Base-by-base conservation (phyloP, 1,284 basidiomycete species). In the Ceratobasidium theobromae region DNA sequence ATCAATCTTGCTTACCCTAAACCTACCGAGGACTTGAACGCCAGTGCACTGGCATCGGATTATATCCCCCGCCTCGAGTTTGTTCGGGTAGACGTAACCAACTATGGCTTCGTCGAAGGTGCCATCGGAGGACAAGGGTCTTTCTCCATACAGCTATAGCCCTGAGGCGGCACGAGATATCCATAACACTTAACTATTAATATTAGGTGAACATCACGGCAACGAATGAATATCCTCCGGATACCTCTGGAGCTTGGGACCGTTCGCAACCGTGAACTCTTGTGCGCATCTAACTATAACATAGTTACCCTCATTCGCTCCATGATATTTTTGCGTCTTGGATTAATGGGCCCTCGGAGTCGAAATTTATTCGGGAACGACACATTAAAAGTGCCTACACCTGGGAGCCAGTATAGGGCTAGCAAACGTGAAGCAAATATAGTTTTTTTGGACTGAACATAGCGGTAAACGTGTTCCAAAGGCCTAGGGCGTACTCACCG, bases 191-290 rank as follows among this genome's bases (percentile, higher is more conserved):
- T 16, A 97, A 93, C 79, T 88, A 87, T 78, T 92, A 93, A 79
- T 88, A 87, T 78, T 92, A 89, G 76, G 96, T 99, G 72, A 99
- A 99, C 74, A 93, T 99, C 5, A 85, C 89, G 30, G 97, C 97
- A 18, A 98, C 96, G 0, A 83, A 85, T n/a, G 71, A 88, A 89
- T 12, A 83, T 98, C 52, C 89, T 99, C 73, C 84, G 87, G 21
- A 91, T 91, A 9, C 89, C 90, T 18, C 78, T 88, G 11, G 81
- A 87, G 30, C 81, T 83, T 41, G 84, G 84, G 1, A 23, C 43
- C n/a, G 87, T 98, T 6, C 81, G n/a, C n/a, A n/a, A n/a, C n/a
- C n/a, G 81, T 18, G 95, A 96, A 76, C 85, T 99, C 46, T 92
- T 99, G 4, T 99, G 92, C 78, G 99, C 97, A 1, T 94, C 91